Conservation (phyloP, 2,329 filamentous ascomycete genomes). For the Fusarium marasasianum region DNA sequence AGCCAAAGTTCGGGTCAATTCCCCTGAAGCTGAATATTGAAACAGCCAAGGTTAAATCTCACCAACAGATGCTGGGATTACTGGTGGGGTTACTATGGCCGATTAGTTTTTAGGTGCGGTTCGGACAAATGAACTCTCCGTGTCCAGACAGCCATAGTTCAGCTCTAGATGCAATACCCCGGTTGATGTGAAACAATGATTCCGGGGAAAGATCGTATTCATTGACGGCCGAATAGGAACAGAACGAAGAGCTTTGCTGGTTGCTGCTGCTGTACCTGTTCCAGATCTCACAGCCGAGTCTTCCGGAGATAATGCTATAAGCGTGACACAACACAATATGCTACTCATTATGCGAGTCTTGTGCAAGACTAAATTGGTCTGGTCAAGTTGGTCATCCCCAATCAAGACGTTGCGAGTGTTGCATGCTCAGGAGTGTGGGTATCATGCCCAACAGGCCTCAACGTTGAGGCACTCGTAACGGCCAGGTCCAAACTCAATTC, state of each 20-base stretch:
- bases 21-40: neutral
- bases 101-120: neutral
- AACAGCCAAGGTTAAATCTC: neutral
- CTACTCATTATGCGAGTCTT: neutral
- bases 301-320: neutral
- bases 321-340: neutral
- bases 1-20: neutral
- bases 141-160: neutral
- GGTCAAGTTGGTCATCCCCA: too few species aligned
- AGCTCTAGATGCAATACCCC: neutral
- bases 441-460: neutral
- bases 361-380: too few species aligned
- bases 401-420: neutral
- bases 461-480: neutral
- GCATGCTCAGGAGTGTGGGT: neutral
- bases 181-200: neutral
- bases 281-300: neutral
- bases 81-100: neutral
- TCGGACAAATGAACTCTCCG: neutral
- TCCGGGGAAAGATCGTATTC: neutral
- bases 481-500: neutral
- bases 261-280: neutral
- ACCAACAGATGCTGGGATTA: neutral
- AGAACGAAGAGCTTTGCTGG: neutral
- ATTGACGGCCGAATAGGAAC: neutral